Evolutionary conservation across 345 rosid genomes (phyloP).

Genomic region (Heritiera fomes): DNA sequence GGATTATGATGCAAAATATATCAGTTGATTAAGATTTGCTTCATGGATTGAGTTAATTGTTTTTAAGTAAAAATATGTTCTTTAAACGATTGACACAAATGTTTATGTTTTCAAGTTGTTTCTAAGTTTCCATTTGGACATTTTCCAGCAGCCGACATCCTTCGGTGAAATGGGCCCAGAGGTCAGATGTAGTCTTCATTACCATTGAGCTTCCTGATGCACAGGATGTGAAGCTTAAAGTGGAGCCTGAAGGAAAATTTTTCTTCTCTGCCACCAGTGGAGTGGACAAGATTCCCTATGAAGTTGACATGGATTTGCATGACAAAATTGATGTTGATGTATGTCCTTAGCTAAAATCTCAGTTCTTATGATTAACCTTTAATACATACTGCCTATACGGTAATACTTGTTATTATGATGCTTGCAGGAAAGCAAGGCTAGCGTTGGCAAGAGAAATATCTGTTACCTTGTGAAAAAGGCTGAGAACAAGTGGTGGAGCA

Average conservation of each 20-base stretch:
- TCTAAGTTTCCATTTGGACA: slow-evolving; percentile 8
- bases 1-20: background rate
- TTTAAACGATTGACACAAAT: background rate
- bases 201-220: slow-evolving; percentile 59
- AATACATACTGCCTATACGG: background rate
- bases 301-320: slow-evolving; percentile 45
- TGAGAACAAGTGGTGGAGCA: slow-evolving; percentile 61
- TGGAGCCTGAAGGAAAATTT: slow-evolving; percentile 60
- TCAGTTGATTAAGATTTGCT: background rate
- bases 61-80: background rate
- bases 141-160: slow-evolving; percentile 51
- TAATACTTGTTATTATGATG: background rate
- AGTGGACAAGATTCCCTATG: slow-evolving; percentile 44
- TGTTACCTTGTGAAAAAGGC: slow-evolving; percentile 51
- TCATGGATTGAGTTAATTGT: background rate
- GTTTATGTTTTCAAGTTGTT: background rate
- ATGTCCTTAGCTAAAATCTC: slow-evolving; percentile 16
- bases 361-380: background rate
- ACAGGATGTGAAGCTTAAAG: slow-evolving; percentile 52
- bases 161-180: slow-evolving; percentile 62
- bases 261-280: slow-evolving; percentile 55
- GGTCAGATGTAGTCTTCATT: slow-evolving; percentile 47
- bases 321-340: slow-evolving; percentile 54
- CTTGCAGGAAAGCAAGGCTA: slow-evolving; percentile 56
- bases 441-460: slow-evolving; percentile 42